A percentile compares a stretch with the other conserved stretches of the same genome.
These are phyloP conservation scores for Populus nigra DNA, from an alignment of 345 rosid genomes.

Conservation along the genomic window DNA sequence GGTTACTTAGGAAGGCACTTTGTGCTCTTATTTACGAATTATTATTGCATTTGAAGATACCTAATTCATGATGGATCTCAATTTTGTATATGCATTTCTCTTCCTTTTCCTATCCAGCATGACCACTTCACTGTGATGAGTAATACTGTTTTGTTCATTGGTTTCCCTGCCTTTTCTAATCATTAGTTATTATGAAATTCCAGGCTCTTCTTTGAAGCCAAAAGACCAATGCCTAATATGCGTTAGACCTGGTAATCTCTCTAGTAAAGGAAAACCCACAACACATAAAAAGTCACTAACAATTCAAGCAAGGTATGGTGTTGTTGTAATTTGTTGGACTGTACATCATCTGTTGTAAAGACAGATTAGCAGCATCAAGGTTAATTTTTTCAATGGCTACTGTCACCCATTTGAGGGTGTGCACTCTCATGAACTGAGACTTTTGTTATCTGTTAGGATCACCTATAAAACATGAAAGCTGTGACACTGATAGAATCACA, in stretches of 20 bases:
- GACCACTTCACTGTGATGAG: neutral
- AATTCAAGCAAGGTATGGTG: constrained; percentile 27
- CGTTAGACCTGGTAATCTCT: constrained; percentile 1
- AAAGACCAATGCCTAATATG: constrained; percentile 6
- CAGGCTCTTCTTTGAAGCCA: constrained; percentile 28
- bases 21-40: too few relatives aligned
- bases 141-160: neutral
- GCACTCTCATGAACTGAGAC: neutral
- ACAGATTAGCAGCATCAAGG: neutral
- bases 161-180: neutral
- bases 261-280: constrained; percentile 1
- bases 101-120: neutral
- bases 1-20: too few relatives aligned
- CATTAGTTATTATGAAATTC: neutral
- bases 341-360: neutral
- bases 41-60: neutral
- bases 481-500: neutral
- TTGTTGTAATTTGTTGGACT: neutral
- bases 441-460: neutral
- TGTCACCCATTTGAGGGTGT: neutral
- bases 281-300: constrained; percentile 9
- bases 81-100: neutral
- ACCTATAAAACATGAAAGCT: neutral
- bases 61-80: neutral
- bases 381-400: neutral